phyloP scores from a whole-genome alignment of 2,329 filamentous ascomycete species.

The Diplodia intermedia region DNA sequence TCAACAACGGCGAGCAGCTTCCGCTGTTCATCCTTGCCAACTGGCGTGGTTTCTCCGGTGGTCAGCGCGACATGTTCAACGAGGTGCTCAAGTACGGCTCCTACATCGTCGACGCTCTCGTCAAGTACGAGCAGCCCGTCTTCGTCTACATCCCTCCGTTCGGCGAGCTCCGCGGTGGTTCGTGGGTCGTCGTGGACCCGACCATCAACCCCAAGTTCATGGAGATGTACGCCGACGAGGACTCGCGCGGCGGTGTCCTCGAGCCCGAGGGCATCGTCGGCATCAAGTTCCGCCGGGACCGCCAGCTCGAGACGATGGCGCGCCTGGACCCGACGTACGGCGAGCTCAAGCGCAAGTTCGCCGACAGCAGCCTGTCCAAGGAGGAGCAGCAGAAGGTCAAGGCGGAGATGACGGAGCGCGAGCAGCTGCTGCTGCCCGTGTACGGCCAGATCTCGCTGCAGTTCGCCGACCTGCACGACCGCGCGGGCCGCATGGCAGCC shows the following conservation, averaged over 20 bases:
- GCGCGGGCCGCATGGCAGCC: slow-evolving; percentile 95
- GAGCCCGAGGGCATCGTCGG: slow-evolving; percentile 98
- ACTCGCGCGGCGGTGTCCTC: slow-evolving; percentile 93
- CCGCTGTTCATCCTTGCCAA: slow-evolving; percentile 99
- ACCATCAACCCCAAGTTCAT: slow-evolving; percentile 96
- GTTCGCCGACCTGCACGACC: slow-evolving; percentile 96
- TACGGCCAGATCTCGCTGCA: slow-evolving; percentile 96
- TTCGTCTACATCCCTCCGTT: slow-evolving; percentile 98
- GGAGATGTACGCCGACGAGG: slow-evolving; percentile 99
- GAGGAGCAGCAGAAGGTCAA: slow-evolving; percentile 82
- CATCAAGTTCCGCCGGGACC: slow-evolving; percentile 98
- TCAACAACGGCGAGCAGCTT: slow-evolving; percentile 98
- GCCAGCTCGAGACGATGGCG: slow-evolving; percentile 96
- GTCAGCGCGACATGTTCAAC: slow-evolving; percentile 99
- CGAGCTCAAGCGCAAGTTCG: slow-evolving; percentile 79
- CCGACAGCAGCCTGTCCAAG: slow-evolving; percentile 69
- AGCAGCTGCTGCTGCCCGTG: slow-evolving; percentile 87
- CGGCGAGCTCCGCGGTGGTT: slow-evolving; percentile 96
- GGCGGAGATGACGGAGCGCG: slow-evolving; percentile 80
- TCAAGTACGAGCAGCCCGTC: slow-evolving; percentile 98
- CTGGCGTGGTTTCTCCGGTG: slow-evolving; percentile 99
- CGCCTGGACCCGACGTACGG: slow-evolving; percentile 86
- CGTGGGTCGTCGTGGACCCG: slow-evolving; percentile 98
- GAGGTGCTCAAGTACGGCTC: slow-evolving; percentile 99
- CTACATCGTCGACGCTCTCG: slow-evolving; percentile 96